Evolutionary conservation across 108 stramenopile genomes (phyloP), one percentile per base, ranked within the genome.

Genomic region (Cyclotella kingstonii): DNA sequence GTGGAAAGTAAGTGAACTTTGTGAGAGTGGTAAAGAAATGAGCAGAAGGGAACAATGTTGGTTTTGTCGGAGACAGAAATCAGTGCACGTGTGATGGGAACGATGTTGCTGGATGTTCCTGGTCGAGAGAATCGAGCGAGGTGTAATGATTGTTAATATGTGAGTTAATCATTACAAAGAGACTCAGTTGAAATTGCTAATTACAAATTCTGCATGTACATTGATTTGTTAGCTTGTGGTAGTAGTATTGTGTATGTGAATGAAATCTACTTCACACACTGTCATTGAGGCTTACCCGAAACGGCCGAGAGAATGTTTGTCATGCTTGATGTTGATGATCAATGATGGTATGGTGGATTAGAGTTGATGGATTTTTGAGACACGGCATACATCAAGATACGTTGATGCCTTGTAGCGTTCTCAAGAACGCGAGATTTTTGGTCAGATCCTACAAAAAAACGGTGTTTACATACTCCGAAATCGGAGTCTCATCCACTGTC

Each of bases 61-160:
- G 85, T 76, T 77, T 99, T 99, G 89, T 99, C 97, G 25, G 88
- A 94, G 15, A 99, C 98, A 31, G 83, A 85, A 40, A 99, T 81
- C 53, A 99, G 86, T 26, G 97, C 97, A 12, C 98, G 89, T 12
- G 73, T 69, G 49, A 94, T 71, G 45, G 82, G 85, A 30, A 95
- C 92, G 27, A 95, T 59, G 70, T 98, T 94, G 33, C 81, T 66
- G 40, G 73, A 42, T 30, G 70, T 52, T 23, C 92, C 90, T 88
- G 21, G 21, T 12, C 22, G 15, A 19, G 22, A 26, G 29, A 11
- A 17, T 19, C 8, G 5, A 18, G 45, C 5, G 18, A 46, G 45
- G 12, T 18, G 45, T 6, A 15, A 18, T 46, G 45, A 46, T 46
- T 14, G 12, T n/a, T n/a, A 18, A 46, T 46, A 46, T 1, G 8